Conservation (phyloP, 140 eudicot genomes). For the Cichorium intybus region DNA sequence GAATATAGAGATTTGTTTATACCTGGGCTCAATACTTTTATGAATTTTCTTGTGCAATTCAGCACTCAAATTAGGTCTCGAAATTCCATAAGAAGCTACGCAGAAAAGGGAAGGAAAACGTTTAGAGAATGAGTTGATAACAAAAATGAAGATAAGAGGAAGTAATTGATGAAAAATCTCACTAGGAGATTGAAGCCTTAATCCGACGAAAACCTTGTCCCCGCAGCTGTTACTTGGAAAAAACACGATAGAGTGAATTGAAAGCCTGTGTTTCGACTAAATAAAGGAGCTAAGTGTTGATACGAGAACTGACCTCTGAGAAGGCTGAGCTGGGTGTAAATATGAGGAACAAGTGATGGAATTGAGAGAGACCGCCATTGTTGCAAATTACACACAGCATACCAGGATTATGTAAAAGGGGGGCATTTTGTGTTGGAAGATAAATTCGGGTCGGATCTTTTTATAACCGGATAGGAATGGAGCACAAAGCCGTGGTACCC, state of each 20-base stretch:
- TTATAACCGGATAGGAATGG: background rate
- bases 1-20: conserved; percentile 8
- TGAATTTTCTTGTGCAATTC: conserved; percentile 58
- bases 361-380: conserved; percentile 57
- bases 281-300: background rate
- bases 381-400: conserved; percentile 8
- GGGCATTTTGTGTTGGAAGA: conserved; percentile 2
- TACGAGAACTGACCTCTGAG: conserved; percentile 45
- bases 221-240: conserved; percentile 41
- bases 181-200: conserved; percentile 71
- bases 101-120: background rate
- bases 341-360: conserved; percentile 43
- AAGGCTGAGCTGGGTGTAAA: conserved; percentile 48
- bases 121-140: conserved; percentile 1
- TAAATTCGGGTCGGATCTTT: conserved; percentile 15
- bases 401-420: conserved; percentile 9
- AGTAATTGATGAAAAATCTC: background rate
- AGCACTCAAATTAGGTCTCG: conserved; percentile 53
- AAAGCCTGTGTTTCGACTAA: background rate
- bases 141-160: background rate
- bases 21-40: conserved; percentile 64
- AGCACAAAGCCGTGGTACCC: background rate
- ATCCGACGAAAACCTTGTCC: conserved; percentile 68
- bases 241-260: background rate
- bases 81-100: conserved; percentile 52